These are phyloP conservation scores for Lodderomyces parapsilosis DNA, from an alignment of 1,139 yeast species.

Conservation along the genomic window DNA sequence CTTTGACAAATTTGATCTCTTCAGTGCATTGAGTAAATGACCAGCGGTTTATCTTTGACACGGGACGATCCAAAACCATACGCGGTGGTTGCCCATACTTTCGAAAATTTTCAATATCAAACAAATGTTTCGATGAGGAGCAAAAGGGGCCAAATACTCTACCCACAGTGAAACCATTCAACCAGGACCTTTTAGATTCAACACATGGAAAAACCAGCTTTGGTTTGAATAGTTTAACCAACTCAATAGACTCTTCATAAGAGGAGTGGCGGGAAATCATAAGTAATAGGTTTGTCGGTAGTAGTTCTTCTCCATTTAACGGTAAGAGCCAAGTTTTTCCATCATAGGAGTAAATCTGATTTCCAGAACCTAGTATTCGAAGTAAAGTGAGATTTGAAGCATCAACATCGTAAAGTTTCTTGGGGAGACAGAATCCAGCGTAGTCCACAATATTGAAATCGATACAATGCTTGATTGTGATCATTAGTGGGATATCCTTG, in stretches of 20 bases:
- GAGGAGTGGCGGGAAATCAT: slow-evolving; percentile 59
- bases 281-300: slow-evolving; percentile 41
- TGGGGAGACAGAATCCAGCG: slow-evolving; percentile 28
- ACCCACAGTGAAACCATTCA: slow-evolving; percentile 41
- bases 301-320: slow-evolving; percentile 24
- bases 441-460: slow-evolving; percentile 39
- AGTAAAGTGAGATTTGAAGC: slow-evolving; percentile 15
- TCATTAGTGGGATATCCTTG: slow-evolving; percentile 6
- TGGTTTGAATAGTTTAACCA: slow-evolving; percentile 40
- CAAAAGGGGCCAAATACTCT: slow-evolving; percentile 47
- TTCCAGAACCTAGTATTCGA: slow-evolving; percentile 23
- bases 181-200: slow-evolving; percentile 35
- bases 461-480: slow-evolving; percentile 36
- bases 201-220: slow-evolving; percentile 48
- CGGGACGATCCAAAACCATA: slow-evolving; percentile 18
- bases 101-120: slow-evolving; percentile 27
- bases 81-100: slow-evolving; percentile 22
- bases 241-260: slow-evolving; percentile 40
- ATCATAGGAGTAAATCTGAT: slow-evolving; percentile 22
- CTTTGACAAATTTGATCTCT: slow-evolving; percentile 23
- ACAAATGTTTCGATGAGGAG: slow-evolving; percentile 20
- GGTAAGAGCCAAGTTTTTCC: slow-evolving; percentile 31
- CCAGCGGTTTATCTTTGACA: slow-evolving; percentile 35
- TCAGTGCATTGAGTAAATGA: slow-evolving; percentile 28
- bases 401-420: slow-evolving; percentile 21